Evolutionary conservation across 2,329 filamentous ascomycete genomes (phyloP).

Genomic region (Microascus cirrosus): DNA sequence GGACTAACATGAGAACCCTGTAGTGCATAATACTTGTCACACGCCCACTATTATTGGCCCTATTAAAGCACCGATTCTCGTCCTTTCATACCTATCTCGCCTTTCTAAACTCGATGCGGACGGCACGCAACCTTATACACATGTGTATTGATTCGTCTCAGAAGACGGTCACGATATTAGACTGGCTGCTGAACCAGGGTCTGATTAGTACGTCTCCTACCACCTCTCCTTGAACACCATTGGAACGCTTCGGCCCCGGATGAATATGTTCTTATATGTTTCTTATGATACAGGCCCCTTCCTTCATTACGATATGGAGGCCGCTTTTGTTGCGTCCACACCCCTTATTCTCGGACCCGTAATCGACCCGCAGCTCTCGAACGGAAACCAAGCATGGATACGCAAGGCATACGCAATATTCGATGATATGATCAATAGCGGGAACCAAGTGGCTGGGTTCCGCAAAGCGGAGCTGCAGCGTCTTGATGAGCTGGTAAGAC

Average conservation of each 20-base stretch:
- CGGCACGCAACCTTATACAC: conserved; percentile 19
- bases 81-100: conserved; percentile 12
- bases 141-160: conserved; percentile 22
- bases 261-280: not conserved
- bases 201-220: conserved; percentile 27
- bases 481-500: conserved; percentile 25
- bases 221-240: not conserved
- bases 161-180: conserved; percentile 25
- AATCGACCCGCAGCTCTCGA: conserved; percentile 21
- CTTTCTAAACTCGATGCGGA: conserved; percentile 24
- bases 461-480: conserved; percentile 32
- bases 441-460: conserved; percentile 32
- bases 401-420: conserved; percentile 29
- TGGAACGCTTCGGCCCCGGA: no score
- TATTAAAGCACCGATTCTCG: conserved; percentile 18
- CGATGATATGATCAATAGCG: conserved; percentile 32
- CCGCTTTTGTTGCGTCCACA: conserved; percentile 29
- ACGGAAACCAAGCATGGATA: conserved; percentile 22
- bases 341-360: conserved; percentile 24
- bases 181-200: conserved; percentile 29
- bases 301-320: conserved; percentile 34
- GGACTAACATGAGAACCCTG: not conserved
- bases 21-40: conserved; percentile 21
- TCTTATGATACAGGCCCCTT: conserved; percentile 26
- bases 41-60: conserved; percentile 18